Conservation (phyloP, 345 rosid genomes). For the Eucalyptus paniculata region DNA sequence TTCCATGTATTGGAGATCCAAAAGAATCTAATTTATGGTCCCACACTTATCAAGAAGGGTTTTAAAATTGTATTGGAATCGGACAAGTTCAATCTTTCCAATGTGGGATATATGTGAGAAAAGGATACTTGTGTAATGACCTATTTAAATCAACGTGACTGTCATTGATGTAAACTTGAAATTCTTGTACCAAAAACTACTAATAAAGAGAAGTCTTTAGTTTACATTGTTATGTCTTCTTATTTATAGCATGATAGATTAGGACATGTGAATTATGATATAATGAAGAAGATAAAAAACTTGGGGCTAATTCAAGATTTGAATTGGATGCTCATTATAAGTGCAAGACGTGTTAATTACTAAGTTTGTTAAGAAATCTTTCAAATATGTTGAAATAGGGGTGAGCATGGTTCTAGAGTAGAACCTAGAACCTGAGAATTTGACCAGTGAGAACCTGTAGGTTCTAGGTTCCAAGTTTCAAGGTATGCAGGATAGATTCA, state of each 20-base stretch:
- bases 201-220: not conserved
- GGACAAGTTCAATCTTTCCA: not conserved
- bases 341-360: not conserved
- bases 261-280: not conserved
- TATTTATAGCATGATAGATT: not conserved
- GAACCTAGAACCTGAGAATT: fast-evolving
- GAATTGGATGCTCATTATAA: not conserved
- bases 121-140: not conserved
- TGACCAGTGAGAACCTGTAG: fast-evolving
- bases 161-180: too few species aligned
- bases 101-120: not conserved
- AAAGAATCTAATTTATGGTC: too few species aligned
- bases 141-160: too few species aligned
- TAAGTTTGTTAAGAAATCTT: not conserved
- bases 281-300: not conserved
- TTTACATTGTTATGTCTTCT: not conserved
- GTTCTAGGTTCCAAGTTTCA: too few species aligned
- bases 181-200: not conserved
- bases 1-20: not conserved
- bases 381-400: too few species aligned
- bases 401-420: too few species aligned
- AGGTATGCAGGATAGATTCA: fast-evolving
- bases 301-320: not conserved
- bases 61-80: not conserved
- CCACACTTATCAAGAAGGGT: not conserved